Evolutionary conservation across 2,329 filamentous ascomycete genomes (phyloP), one percentile per base, ranked within the genome.

Genomic region (Aspergillus pseudoglaucus): DNA sequence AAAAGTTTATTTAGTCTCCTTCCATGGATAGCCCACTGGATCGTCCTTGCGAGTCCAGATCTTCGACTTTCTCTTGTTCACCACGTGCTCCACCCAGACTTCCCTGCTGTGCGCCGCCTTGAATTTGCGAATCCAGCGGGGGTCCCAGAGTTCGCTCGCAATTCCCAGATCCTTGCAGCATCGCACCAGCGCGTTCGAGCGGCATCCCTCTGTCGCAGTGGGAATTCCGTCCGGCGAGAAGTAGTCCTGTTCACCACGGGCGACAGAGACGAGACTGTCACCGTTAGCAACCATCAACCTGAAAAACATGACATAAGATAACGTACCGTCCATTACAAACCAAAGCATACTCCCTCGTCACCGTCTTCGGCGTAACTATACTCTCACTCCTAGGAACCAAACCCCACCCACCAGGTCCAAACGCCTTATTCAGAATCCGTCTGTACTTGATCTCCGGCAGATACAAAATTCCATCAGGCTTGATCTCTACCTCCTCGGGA

Each of bases 131-230:
- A 97, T 89, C 73, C 87, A 98, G 47, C 87, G 77, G 32, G 93
- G 93, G 72, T 98, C 93, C 93, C 93, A 98, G 17, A 98, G 79
- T 71, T 98, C 93, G 55, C 86, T 90, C 1, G 89, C 93, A 55
- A 98, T 87, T 32, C 93, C 93, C 27, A 98, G 74, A 68, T 98
- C 93, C 75, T 98, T 98, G 77, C 93, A 97, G 79, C 91, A 97
- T 49, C 93, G 87, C 84, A 97, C 94, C 57, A 98, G 78, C 10
- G 93, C 93, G 66, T 98, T 98, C 53, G 90, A 95, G 72, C 96
- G 96, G 78, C 90, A 95, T 46, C 93, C 93, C 72, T 98, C 93
- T 51, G 90, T 90, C 7, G 93, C 90, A 1, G 90, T 95, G 22
- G 93, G 90, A 54, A 98, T 90, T 47, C 87, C 86, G 58, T 96